Base-by-base conservation (phyloP, 306 rosid species). In the Castanospermum australe region DNA sequence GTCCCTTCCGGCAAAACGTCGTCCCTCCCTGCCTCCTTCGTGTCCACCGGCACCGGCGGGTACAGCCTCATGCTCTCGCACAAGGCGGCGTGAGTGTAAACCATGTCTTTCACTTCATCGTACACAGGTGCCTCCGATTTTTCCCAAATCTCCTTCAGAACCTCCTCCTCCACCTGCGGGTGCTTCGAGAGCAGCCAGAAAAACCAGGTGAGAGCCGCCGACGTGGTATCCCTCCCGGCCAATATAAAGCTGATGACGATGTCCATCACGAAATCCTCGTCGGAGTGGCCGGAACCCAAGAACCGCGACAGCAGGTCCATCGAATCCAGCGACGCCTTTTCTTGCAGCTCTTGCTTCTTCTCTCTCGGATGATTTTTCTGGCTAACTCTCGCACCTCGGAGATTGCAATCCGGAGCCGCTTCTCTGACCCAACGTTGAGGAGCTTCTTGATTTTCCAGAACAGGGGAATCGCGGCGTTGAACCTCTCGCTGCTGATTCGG, bases 41-140 rank as follows among this genome's bases (percentile, higher is more conserved):
- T 17, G 36, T 87, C 93, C 54, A 36, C 14, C 0, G 92, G 87
- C 8, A 86, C 89, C 0, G 92, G 96, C 0, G 96, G 97, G 67
- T 89, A 92, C 1, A 90, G 22, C 75, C 97, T 50, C 97, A 92
- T 89, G 76, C 87, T 90, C 82, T 92, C 96, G 8, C 94, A 87
- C 55, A 90, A 13, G 0, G 96, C 91, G 0, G 96, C 96, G 25
- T 90, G 96, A 0, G 90, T 89, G 33, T 92, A 89, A 1, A 56
- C 84, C 96, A 92, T 84, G 10, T 87, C 84, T 63, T 87, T 90
- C 25, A 82, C 86, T 32, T 89, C 91, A 0, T 89, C 88, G 4
- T 81, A 90, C 1, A 39, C 36, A 2, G 70, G 54, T 0, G 67
- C 66, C 3, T 79, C 83, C 0, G 76, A n/a, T 47, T 71, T 67